Evolutionary conservation across 2,329 filamentous ascomycete species (phyloP).

Genomic region (Fusarium cyanostomum): DNA sequence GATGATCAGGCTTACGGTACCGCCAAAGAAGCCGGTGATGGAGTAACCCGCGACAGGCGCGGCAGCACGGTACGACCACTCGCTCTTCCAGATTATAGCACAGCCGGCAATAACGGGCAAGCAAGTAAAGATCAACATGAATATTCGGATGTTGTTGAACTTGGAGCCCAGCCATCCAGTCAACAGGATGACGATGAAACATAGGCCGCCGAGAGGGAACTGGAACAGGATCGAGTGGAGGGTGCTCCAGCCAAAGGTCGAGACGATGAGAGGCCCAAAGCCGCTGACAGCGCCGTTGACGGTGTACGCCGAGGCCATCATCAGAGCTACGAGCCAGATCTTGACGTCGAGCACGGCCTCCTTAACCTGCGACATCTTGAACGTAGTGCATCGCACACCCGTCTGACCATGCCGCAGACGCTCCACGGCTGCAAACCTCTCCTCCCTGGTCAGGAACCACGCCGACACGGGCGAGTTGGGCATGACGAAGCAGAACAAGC

Average conservation of each 20-base stretch:
- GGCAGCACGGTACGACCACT: constrained; percentile 70
- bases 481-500: constrained; percentile 70
- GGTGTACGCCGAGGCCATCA: constrained; percentile 77
- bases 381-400: constrained; percentile 67
- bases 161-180: constrained; percentile 71
- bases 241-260: constrained; percentile 72
- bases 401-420: constrained; percentile 70
- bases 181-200: constrained; percentile 70
- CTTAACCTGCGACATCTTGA: constrained; percentile 67
- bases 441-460: constrained; percentile 72
- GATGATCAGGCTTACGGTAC: constrained; percentile 69
- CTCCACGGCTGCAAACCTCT: constrained; percentile 72
- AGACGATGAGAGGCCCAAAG: constrained; percentile 77
- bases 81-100: constrained; percentile 76
- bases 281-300: constrained; percentile 77
- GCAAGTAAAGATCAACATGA: constrained; percentile 72
- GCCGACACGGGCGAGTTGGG: constrained; percentile 73
- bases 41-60: constrained; percentile 76
- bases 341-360: constrained; percentile 69
- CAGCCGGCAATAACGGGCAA: constrained; percentile 80
- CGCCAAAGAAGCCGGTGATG: constrained; percentile 77
- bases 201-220: constrained; percentile 77
- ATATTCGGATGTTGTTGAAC: constrained; percentile 70
- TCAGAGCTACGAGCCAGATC: constrained; percentile 70
- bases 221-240: constrained; percentile 76